A percentile compares a stretch with the other conserved stretches of the same genome.
phyloP scores from a whole-genome alignment of 257 asterid species.

The Voacanga thouarsii region DNA sequence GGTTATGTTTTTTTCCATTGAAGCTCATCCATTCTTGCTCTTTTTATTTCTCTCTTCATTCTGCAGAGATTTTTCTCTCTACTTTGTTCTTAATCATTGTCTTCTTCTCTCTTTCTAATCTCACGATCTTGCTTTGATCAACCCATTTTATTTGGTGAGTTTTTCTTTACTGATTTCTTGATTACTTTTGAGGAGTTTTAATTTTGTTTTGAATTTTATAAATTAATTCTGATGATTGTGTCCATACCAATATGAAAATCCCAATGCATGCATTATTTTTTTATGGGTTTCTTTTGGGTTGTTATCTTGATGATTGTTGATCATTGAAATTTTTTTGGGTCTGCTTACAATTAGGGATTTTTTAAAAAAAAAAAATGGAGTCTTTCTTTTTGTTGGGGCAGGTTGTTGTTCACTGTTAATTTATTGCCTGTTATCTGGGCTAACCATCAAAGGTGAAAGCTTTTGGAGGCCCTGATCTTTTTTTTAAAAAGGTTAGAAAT shows the following conservation, averaged over 20 bases:
- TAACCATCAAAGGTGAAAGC: slow-evolving; percentile 33
- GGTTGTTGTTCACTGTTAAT: neutral
- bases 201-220: too few relatives aligned
- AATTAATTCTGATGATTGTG: slow-evolving; percentile 2
- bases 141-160: slow-evolving; percentile 28
- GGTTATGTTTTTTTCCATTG: slow-evolving; percentile 34
- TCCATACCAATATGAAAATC: slow-evolving; percentile 9
- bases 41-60: slow-evolving; percentile 16
- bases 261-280: slow-evolving; percentile 32
- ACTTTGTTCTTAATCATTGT: neutral
- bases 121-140: slow-evolving; percentile 31
- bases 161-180: slow-evolving; percentile 10
- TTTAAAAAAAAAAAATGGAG: neutral
- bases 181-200: neutral
- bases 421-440: slow-evolving; percentile 22
- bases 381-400: neutral
- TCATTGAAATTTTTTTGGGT: slow-evolving; percentile 13
- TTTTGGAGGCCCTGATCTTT: slow-evolving; percentile 34
- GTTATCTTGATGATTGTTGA: slow-evolving; percentile 34
- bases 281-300: slow-evolving; percentile 35
- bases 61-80: slow-evolving; percentile 22
- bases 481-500: slow-evolving; percentile 43
- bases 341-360: slow-evolving; percentile 37
- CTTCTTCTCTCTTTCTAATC: slow-evolving; percentile 30
- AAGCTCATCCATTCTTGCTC: slow-evolving; percentile 19